Conservation (phyloP, 2,329 filamentous ascomycete genomes). For the Diplodia corticola region DNA sequence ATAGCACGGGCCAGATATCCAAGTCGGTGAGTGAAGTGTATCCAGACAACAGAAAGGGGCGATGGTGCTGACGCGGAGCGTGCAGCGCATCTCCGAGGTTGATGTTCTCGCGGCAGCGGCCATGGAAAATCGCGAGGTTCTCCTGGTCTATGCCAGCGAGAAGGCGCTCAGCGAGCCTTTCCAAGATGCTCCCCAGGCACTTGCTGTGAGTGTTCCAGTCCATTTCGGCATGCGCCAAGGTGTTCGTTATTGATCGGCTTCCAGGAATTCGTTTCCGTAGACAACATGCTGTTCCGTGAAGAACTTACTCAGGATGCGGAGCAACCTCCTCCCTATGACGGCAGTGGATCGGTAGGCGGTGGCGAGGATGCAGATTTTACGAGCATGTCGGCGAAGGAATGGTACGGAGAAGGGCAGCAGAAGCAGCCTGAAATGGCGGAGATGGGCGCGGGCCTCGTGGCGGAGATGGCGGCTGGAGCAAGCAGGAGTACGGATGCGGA, state of each 20-base stretch:
- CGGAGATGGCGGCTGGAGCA: slow-evolving; percentile 11
- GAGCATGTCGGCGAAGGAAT: slow-evolving; percentile 5
- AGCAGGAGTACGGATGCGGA: slow-evolving; percentile 2
- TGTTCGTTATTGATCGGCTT: not conserved
- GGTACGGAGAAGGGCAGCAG: not conserved
- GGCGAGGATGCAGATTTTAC: not conserved
- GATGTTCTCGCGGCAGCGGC: slow-evolving; percentile 57
- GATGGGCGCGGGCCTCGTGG: slow-evolving; percentile 11
- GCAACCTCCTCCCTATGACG: slow-evolving; percentile 20
- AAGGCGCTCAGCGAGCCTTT: slow-evolving; percentile 28
- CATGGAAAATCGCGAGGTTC: slow-evolving; percentile 52
- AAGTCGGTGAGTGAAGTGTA: slow-evolving; percentile 13
- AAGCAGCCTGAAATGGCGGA: slow-evolving; percentile 17
- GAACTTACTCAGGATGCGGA: slow-evolving; percentile 29
- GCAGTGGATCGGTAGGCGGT: not conserved
- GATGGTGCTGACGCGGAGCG: not conserved
- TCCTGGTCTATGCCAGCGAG: slow-evolving; percentile 62
- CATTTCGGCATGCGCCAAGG: not conserved
- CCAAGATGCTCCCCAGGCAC: slow-evolving; percentile 24
- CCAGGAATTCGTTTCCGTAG: slow-evolving; percentile 49
- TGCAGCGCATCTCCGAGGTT: slow-evolving; percentile 47
- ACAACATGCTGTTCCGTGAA: slow-evolving; percentile 45
- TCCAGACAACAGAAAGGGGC: not conserved
- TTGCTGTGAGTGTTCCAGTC: slow-evolving; percentile 20
- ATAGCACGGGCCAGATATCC: slow-evolving; percentile 17